These are phyloP conservation scores for Penicillium sp. DNA, from an alignment of 2,329 filamentous ascomycete genomes.

Conservation along the genomic window DNA sequence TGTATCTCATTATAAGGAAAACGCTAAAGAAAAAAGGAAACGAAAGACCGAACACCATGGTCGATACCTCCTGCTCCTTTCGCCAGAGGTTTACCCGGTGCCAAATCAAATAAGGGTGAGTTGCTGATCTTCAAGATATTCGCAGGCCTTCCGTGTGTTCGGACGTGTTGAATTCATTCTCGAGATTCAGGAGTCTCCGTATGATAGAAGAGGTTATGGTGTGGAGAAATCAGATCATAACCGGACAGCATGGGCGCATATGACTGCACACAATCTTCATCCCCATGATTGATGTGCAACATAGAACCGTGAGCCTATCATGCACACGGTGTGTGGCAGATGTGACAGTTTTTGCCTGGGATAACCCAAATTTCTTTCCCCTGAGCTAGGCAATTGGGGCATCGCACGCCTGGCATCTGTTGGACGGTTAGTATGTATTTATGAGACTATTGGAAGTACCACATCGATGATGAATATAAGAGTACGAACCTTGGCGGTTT, in stretches of 20 bases:
- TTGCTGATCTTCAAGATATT: background rate
- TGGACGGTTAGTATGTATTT: background rate
- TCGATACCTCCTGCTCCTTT: background rate
- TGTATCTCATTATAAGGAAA: constrained; percentile 1
- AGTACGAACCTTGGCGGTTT: constrained; percentile 15
- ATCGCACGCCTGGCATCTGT: constrained; percentile 46
- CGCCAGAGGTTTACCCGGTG: background rate
- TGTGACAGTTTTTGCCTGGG: constrained; percentile 45
- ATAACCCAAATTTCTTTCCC: constrained; percentile 45
- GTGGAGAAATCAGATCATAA: background rate
- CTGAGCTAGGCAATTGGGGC: constrained; percentile 35
- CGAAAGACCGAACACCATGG: background rate
- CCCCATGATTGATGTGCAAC: background rate
- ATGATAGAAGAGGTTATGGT: background rate
- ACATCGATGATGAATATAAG: background rate
- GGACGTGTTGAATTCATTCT: background rate
- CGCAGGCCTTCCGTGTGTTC: background rate
- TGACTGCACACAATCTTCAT: background rate
- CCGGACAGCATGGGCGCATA: background rate
- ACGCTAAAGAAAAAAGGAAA: background rate
- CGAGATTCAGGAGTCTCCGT: background rate
- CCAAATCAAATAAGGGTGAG: background rate
- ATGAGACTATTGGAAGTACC: background rate
- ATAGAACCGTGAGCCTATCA: constrained; percentile 1
- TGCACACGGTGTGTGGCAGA: constrained; percentile 37